Evolutionary conservation across 73 alveolate genomes (phyloP), one percentile per base, ranked within the genome.

Genomic region (Paramecium sexaurelia): DNA sequence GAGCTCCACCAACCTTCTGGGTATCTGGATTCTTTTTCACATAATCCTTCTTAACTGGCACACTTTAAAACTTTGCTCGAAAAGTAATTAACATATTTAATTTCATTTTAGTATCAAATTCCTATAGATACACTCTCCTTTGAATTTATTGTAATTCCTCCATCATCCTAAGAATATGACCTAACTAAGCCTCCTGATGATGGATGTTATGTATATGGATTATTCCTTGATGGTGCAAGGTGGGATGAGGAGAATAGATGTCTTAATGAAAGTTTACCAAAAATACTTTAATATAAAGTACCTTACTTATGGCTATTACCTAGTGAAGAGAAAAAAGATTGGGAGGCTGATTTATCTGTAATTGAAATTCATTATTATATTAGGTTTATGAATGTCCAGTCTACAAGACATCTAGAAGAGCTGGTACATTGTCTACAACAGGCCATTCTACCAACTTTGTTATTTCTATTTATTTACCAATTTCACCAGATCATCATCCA

Each of bases 391-490:
- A 88, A 88, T 88, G 94, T 13, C 99, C 99, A 11, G 98, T 99
- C 82, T 99, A 98, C 96, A 99, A 99, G 94, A 99, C 99, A 15
- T 94, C 99, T 8, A 98, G 98, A 75, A 96, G 99, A 91, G 99
- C 99, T 24, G 99, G 99, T 32, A 98, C 99, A 33, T 92, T 99
- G 43, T 96, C 99, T 39, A 99, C 99, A 3, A 99, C 99, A 4
- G 99, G 99, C 20, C 99, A 99, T 91, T 96, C 99, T 13, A 98
- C 99, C 45, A 99, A 99, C 96, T 99, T 97, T 96, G 99, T 99
- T 45, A 94, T 98, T 91, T 96, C 97, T 75, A 97, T 98, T 95
- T 95, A 92, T 83, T 88, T 99, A 66, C 97, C 97, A 40, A 96
- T 98, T 92, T 99, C 98, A 78, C 93, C 95, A 84, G 98, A 96